A percentile compares a stretch with the other conserved stretches of the same genome.
These are phyloP conservation scores for Salix brachista DNA, from an alignment of 345 rosid species.

Conservation along the genomic window DNA sequence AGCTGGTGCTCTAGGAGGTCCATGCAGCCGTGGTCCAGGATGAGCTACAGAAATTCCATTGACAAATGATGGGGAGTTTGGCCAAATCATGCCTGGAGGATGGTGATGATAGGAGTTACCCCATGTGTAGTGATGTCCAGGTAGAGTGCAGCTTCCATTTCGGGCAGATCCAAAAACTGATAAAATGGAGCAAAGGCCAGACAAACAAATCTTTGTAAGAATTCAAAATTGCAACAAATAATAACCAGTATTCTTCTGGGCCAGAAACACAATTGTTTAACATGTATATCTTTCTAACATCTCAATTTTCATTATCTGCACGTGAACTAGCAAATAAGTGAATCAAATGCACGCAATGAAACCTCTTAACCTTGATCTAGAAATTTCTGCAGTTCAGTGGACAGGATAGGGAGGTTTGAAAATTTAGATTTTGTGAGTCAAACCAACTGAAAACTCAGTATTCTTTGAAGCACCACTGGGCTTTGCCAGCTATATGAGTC, in stretches of 20 bases:
- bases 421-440: background rate
- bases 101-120: constrained; percentile 60
- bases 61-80: constrained; percentile 69
- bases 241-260: background rate
- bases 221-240: background rate
- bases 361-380: background rate
- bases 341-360: constrained; percentile 6
- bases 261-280: background rate
- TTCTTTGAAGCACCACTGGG: background rate
- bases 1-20: constrained; percentile 60
- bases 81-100: constrained; percentile 69
- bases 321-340: constrained; percentile 1
- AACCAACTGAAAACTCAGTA: background rate
- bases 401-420: background rate
- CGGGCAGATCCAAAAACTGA: constrained; percentile 70
- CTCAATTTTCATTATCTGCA: background rate
- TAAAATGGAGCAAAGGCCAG: constrained; percentile 11
- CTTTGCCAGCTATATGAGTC: background rate
- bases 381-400: background rate
- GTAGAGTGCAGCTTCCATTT: constrained; percentile 57
- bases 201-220: background rate
- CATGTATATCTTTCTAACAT: background rate
- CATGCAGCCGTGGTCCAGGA: constrained; percentile 54
- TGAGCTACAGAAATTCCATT: constrained; percentile 50
- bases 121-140: constrained; percentile 61